These are phyloP conservation scores for Alternaria burnsii DNA, from an alignment of 2,329 filamentous ascomycete species.

Conservation along the genomic window DNA sequence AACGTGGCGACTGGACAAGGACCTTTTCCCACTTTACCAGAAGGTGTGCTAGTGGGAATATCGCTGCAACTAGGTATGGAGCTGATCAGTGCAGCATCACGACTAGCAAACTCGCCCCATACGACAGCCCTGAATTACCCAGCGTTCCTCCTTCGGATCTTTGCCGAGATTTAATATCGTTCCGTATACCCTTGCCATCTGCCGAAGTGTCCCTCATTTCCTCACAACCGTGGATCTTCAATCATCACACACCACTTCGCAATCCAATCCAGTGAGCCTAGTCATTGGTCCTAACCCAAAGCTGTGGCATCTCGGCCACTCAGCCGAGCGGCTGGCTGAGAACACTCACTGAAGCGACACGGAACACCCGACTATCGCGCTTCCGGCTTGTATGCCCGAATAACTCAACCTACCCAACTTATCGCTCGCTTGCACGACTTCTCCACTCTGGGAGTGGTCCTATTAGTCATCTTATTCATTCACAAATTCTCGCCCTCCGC, in stretches of 20 bases:
- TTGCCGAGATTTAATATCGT: constrained; percentile 26
- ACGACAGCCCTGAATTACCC: constrained; percentile 19
- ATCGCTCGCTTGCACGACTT: constrained; percentile 36
- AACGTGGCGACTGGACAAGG: constrained; percentile 40
- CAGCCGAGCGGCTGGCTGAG: constrained; percentile 29
- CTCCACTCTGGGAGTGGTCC: constrained; percentile 37
- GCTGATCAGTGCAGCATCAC: constrained; percentile 45
- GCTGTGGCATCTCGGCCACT: constrained; percentile 20
- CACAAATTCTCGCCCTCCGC: constrained; percentile 14
- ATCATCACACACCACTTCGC: constrained; percentile 22
- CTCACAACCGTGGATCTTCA: constrained; percentile 29
- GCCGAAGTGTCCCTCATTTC: constrained; percentile 26
- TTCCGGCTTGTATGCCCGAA: constrained; percentile 32
- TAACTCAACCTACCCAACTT: constrained; percentile 29
- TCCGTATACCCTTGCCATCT: constrained; percentile 28
- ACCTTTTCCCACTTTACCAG: constrained; percentile 32
- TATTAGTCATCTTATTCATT: constrained; percentile 31
- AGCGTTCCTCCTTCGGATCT: constrained; percentile 23
- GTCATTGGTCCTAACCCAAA: constrained; percentile 17
- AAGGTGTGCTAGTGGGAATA: constrained; percentile 26
- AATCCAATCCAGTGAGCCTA: constrained; percentile 16
- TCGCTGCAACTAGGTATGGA: constrained; percentile 31
- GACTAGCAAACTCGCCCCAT: constrained; percentile 26
- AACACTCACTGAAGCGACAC: constrained; percentile 35
- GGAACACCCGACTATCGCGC: constrained; percentile 36